These are phyloP conservation scores for Ehretia macrophylla DNA, from an alignment of 257 asterid species.

Conservation along the genomic window DNA sequence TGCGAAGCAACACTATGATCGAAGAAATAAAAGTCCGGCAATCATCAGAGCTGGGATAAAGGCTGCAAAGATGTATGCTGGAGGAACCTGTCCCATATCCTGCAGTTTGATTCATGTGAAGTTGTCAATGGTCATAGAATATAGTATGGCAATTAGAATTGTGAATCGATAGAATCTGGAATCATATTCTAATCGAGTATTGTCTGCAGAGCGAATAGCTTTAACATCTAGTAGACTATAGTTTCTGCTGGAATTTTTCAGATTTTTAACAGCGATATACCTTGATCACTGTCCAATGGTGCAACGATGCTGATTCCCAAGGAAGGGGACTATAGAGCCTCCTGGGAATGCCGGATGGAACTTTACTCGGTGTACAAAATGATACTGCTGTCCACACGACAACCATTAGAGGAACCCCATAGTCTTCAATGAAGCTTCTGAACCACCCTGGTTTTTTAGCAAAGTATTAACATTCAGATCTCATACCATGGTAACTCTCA, in stretches of 20 bases:
- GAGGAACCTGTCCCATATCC: conserved; percentile 58
- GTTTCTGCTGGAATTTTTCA: neutral
- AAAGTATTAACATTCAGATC: neutral
- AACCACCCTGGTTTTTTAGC: conserved; percentile 19
- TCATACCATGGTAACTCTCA: neutral
- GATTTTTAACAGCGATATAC: conserved; percentile 13
- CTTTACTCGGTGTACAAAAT: conserved; percentile 22
- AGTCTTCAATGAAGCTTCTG: conserved; percentile 51
- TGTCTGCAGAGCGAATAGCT: neutral
- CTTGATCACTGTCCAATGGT: conserved; percentile 56
- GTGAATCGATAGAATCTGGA: neutral
- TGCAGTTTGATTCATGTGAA: conserved; percentile 6
- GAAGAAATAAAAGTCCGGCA: conserved; percentile 54
- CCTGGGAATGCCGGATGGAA: conserved; percentile 44
- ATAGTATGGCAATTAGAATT: neutral
- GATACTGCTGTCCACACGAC: conserved; percentile 42
- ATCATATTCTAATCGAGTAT: neutral
- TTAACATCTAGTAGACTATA: neutral
- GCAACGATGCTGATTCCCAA: conserved; percentile 38
- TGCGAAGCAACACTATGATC: conserved; percentile 54
- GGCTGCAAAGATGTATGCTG: conserved; percentile 41
- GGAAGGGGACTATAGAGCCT: conserved; percentile 42
- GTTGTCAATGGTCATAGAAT: neutral
- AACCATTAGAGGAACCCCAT: conserved; percentile 55
- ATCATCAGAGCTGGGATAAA: conserved; percentile 53